Base-by-base conservation (phyloP, 257 asterid genomes). In the Salvia miltiorrhiza region DNA sequence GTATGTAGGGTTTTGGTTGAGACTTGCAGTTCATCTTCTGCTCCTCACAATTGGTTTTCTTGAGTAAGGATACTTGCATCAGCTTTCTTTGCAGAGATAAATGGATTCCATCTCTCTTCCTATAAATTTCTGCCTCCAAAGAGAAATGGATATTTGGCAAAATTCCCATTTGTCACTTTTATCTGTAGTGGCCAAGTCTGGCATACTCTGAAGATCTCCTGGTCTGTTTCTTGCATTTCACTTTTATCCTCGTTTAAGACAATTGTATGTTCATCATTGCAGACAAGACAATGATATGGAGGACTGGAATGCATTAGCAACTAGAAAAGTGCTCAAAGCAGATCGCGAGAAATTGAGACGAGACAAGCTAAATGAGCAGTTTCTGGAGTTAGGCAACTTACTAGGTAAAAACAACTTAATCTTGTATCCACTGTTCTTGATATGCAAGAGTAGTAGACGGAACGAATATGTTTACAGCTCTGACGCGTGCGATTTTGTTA, bases 341-440 rank as follows among this genome's bases (percentile, higher is more conserved):
- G 60, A 65, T 65, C 71, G 71, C 11, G 71, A 65, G 71, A 50
- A 21, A 48, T 19, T 65, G 61, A 48, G 71, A 65, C 33, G 71
- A 32, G 71, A 48, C 30, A 48, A 48, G 56, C 60, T 32, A 33
- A 65, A 65, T 11, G 71, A 65, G 61, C 71, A 65, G 19, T 48
- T 65, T 65, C 60, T 47, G 14, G 71, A 65, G 20, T 48, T 65
- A 12, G 49, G 71, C 45, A 30, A 32, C 45, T 19, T 48, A 48
- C 1, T 65, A 65, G 71, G 71, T 65, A 30, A 23, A 16, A 33
- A 16, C 3, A 62, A n/a, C n/a, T n/a, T n/a, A 55, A 55, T 52
- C 23, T 56, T 14, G 30, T 13, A 56, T 56, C 40, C 62, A 13
- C 21, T 14, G 6, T 56, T 56, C 41, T 56, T 33, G 2, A 59